Percentiles rank a stretch among this genome's conserved stretches.
Conservation (phyloP, 2,329 filamentous ascomycete species). For the Penicillium concentricum region DNA sequence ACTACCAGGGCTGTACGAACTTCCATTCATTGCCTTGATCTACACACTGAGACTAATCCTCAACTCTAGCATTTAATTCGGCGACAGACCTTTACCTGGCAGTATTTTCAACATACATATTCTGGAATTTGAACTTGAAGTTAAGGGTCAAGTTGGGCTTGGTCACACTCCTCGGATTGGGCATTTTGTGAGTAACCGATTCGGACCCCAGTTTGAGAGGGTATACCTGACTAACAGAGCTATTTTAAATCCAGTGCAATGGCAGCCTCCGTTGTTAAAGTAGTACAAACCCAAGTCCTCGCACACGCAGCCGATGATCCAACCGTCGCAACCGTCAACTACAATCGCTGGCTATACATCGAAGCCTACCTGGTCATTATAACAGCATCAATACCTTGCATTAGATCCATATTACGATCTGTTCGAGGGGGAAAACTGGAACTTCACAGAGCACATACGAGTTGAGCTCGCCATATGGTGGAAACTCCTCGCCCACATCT, state of each 20-base stretch:
- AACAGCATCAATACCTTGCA: conserved; percentile 31
- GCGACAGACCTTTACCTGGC: conserved; percentile 34
- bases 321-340: conserved; percentile 21
- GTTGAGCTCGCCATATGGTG: conserved; percentile 10
- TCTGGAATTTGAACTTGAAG: conserved; percentile 37
- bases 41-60: not conserved
- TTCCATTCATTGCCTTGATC: not conserved
- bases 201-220: fast-evolving
- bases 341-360: conserved; percentile 30
- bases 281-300: conserved; percentile 22
- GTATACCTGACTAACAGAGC: not conserved
- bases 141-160: conserved; percentile 31
- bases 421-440: not conserved
- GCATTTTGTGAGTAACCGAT: conserved; percentile 28
- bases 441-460: conserved; percentile 13
- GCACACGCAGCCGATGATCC: conserved; percentile 19
- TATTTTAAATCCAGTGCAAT: conserved; percentile 20
- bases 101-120: conserved; percentile 28
- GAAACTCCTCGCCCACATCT: not conserved
- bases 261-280: conserved; percentile 28
- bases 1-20: conserved; percentile 27
- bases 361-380: conserved; percentile 34
- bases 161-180: conserved; percentile 29
- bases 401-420: conserved; percentile 24
- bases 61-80: conserved; percentile 21